phyloP scores from a whole-genome alignment of 2,329 filamentous ascomycete genomes.

The Scopulariopsis brevicaulis region DNA sequence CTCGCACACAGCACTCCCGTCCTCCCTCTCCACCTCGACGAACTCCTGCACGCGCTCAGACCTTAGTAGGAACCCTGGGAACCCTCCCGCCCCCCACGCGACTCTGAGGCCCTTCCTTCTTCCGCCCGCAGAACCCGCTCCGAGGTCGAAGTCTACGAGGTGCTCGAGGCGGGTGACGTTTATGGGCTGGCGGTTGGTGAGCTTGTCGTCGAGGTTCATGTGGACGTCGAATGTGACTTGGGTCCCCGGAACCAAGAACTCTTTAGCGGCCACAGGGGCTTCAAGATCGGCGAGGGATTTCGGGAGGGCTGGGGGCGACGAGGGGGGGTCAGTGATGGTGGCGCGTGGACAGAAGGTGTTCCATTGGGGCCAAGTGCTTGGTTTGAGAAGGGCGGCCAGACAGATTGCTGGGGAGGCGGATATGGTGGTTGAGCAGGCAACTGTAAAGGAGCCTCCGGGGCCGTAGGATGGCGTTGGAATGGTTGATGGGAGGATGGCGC shows the following conservation, averaged over 20 bases:
- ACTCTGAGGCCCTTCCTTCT: slow-evolving; percentile 22
- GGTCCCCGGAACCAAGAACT: slow-evolving; percentile 18
- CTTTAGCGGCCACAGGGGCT: slow-evolving; percentile 1
- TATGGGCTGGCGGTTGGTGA: slow-evolving; percentile 10
- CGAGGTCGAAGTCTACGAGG: slow-evolving; percentile 8
- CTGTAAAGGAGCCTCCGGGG: slow-evolving; percentile 14
- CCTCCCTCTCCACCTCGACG: slow-evolving; percentile 12
- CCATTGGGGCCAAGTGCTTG: slow-evolving; percentile 20
- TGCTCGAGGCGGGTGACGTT: slow-evolving; percentile 19
- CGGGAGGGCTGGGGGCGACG: slow-evolving; percentile 6
- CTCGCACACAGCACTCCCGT: slow-evolving; percentile 19
- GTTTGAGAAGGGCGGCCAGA: slow-evolving; percentile 17
- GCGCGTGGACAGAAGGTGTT: slow-evolving; percentile 20
- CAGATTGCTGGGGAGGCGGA: slow-evolving; percentile 18
- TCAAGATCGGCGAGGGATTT: background rate
- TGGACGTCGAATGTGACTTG: slow-evolving; percentile 20
- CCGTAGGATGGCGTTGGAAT: slow-evolving; percentile 19
- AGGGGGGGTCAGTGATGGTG: slow-evolving; percentile 12
- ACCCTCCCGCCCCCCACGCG: slow-evolving; percentile 23
- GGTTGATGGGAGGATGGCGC: slow-evolving; percentile 7
- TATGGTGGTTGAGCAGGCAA: slow-evolving; percentile 20
- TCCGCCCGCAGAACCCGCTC: slow-evolving; percentile 8
- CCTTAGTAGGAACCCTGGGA: slow-evolving; percentile 19
- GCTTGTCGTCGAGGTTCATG: slow-evolving; percentile 14
- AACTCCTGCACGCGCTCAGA: slow-evolving; percentile 32